Conservation (phyloP, 257 asterid genomes). For the Capsicum pubescens region DNA sequence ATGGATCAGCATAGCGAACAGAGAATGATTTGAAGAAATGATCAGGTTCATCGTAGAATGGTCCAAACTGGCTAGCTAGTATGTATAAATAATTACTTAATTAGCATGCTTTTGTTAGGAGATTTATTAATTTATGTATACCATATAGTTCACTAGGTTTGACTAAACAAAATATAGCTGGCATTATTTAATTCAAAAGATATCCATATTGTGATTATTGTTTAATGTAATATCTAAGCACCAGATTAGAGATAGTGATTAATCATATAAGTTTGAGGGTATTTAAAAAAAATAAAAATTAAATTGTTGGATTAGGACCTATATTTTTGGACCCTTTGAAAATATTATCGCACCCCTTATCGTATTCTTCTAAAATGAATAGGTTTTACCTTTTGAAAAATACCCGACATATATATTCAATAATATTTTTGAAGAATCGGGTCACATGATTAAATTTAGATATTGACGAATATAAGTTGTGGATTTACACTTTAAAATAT, state of each 20-base stretch:
- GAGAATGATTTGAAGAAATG: constrained; percentile 36
- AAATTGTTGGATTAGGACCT: too few relatives aligned
- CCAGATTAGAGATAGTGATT: neutral
- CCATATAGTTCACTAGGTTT: neutral
- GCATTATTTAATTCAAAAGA: neutral
- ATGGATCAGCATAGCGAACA: constrained; percentile 39
- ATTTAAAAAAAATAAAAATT: too few relatives aligned
- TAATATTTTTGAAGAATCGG: neutral
- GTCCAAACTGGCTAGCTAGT: constrained; percentile 19
- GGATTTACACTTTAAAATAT: neutral
- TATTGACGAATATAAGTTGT: neutral
- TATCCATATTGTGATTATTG: neutral
- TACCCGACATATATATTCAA: neutral
- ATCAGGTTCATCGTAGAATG: constrained; percentile 32
- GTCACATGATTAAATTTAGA: neutral
- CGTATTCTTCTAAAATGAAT: too few relatives aligned
- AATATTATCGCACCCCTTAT: too few relatives aligned
- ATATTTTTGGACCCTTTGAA: too few relatives aligned
- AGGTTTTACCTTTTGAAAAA: neutral
- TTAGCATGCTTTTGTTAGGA: neutral
- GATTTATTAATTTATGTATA: neutral
- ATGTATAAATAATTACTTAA: neutral
- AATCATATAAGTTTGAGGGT: too few relatives aligned
- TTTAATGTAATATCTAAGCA: neutral
- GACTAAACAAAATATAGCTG: neutral